These are phyloP conservation scores for Brassica carinata DNA, from an alignment of 345 rosid genomes.

Conservation along the genomic window DNA sequence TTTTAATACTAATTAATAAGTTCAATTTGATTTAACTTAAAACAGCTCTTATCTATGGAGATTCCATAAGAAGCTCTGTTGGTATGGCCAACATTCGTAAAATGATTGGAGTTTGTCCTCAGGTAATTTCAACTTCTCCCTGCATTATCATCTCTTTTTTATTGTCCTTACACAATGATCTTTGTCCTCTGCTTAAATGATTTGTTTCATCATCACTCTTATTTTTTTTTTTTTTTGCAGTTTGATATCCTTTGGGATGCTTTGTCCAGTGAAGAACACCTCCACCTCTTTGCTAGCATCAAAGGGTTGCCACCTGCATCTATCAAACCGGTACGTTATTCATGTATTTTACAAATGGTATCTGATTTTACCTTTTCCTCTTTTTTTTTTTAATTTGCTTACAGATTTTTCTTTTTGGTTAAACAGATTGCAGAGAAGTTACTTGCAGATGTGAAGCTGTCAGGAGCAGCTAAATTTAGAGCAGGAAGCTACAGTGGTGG, in stretches of 20 bases:
- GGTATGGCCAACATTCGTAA: conserved; percentile 83
- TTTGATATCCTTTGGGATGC: conserved; percentile 95
- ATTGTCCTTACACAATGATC: not conserved
- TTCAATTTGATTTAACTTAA: conserved; percentile 11
- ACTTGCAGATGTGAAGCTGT: conserved; percentile 71
- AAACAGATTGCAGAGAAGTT: conserved; percentile 60
- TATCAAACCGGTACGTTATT: conserved; percentile 54
- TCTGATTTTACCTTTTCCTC: not conserved
- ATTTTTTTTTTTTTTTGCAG: conserved; percentile 39
- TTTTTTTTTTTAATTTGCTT: not conserved
- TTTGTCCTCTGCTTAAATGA: conserved; percentile 8
- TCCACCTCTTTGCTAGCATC: conserved; percentile 77
- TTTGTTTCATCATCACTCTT: conserved; percentile 6
- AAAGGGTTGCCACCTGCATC: conserved; percentile 76
- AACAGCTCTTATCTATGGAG: conserved; percentile 74
- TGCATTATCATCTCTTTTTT: not conserved
- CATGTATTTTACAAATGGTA: not conserved
- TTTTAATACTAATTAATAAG: conserved; percentile 2
- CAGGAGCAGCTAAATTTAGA: conserved; percentile 42
- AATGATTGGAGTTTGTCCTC: conserved; percentile 94
- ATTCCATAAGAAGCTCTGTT: conserved; percentile 70
- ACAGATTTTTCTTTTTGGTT: not conserved
- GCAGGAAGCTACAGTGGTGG: conserved; percentile 96
- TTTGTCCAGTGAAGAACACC: conserved; percentile 80
- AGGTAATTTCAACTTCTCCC: conserved; percentile 48